Conservation (phyloP, 306 rosid genomes). For the Ochetophila trinervis region DNA sequence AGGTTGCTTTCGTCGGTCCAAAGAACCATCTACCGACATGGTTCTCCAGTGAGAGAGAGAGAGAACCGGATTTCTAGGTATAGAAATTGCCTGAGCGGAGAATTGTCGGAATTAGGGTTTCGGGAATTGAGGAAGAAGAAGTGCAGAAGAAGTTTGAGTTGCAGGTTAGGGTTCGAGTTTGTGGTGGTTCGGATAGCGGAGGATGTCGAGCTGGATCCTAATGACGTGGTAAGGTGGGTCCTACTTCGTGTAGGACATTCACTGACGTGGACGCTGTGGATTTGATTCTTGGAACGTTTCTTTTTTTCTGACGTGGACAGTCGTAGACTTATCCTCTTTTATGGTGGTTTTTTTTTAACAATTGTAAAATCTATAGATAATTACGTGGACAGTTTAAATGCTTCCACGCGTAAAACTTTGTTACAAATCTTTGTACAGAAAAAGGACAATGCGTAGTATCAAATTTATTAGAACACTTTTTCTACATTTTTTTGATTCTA, state of each 20-base stretch:
- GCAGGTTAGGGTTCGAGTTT: conserved; percentile 5
- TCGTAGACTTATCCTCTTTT: neutral
- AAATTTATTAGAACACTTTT: no score
- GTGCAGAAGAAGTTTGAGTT: neutral
- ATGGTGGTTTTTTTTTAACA: no score
- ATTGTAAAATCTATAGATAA: no score
- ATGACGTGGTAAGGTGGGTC: neutral
- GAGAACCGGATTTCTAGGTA: neutral
- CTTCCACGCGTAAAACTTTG: no score
- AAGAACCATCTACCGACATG: conserved; percentile 50
- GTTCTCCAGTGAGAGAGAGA: neutral
- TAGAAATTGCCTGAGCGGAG: neutral
- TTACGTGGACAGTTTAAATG: no score
- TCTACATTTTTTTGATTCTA: no score
- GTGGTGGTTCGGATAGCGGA: neutral
- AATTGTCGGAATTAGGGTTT: conserved; percentile 3
- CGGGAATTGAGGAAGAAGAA: neutral
- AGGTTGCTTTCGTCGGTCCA: conserved; percentile 43
- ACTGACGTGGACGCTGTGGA: neutral
- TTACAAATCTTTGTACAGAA: no score
- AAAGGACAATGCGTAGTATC: no score
- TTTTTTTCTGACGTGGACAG: neutral
- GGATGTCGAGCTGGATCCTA: neutral
- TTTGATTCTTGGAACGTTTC: neutral
- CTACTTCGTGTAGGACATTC: no score